Evolutionary conservation across 306 rosid genomes (phyloP), one percentile per base, ranked within the genome.

Genomic region (Pachyrhizus erosus): DNA sequence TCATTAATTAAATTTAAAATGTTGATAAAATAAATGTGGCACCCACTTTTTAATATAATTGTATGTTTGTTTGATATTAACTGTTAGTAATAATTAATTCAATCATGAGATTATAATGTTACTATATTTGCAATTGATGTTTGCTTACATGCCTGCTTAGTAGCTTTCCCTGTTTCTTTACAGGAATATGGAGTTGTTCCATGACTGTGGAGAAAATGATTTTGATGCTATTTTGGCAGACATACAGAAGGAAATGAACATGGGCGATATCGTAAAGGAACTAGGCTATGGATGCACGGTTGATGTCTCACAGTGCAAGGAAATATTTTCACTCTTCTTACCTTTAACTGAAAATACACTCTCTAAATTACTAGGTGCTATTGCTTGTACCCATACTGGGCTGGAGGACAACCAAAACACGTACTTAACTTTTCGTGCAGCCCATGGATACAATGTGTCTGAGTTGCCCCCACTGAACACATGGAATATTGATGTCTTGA

Each of bases 261-360:
- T 96, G 94, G 98, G 97, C 52, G 99, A 96, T 83, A 85, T 96
- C 52, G 85, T 96, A 90, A 94, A 96, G 91, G 99, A 96, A 84
- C 90, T 96, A 73, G 99, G 99, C 81, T 96, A 96, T 88, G 98
- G 98, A 52, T 96, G 99, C 88, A 93, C 97, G 5, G 89, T 92
- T 78, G 94, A 90, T 80, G 85, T 85, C 31, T 80, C 92, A 6
- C 99, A 92, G 80, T 96, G 98, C 92, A 89, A 83, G 85, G 98
- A 96, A 82, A 88, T 96, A 77, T 82, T 96, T 48, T 96, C 99
- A 2, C 97, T 96, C 77, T 94, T 93, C 89, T 90, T 80, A 80
- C 99, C 99, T 48, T 86, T 96, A 83, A 89, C 93, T 48, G 99
- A 92, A 84, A 72, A 66, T 60, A 87, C 88, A 58, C 85, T 96